Evolutionary conservation across 2,329 filamentous ascomycete genomes (phyloP), one percentile per base, ranked within the genome.

Genomic region (Tolypocladium amazonense): DNA sequence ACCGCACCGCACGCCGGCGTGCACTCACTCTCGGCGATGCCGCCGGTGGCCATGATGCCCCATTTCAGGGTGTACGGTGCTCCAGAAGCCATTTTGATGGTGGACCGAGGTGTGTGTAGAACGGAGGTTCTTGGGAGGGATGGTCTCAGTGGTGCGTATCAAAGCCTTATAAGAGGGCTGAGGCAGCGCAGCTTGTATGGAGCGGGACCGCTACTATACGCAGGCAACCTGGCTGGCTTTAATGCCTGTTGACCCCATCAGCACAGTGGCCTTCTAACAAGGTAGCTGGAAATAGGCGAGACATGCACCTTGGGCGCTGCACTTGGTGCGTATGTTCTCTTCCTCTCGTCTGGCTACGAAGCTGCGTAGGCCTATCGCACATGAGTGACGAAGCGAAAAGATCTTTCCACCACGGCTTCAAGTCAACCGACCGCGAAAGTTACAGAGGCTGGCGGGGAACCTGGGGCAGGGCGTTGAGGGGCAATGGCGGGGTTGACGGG

Each of bases 31-130:
- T 81, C 76, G 50, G 82, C 82, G 67, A 85, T 85, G 65, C 80
- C 75, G 58, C 82, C 82, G 1, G 82, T 85, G 70, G 82, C 82
- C 74, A 85, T 74, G 70, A 85, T 85, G 65, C 82, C 82, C 82
- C 82, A 85, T 73, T 75, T 79, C 59, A 83, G 61, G 53, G 76
- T 80, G 65, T 76, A 79, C 5, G 81, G 77, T 68, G 66, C 67
- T 61, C 58, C 66, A 60, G 63, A 65, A 8, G 78, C 69, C 76
- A 79, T 79, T 14, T 62, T 70, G 68, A 62, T 43, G 57, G 65
- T 59, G 30, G 5, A 4, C 7, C 23, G 11, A 5, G 30, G 11
- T 37, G 20, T 23, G 2, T 54, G 11, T 4, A 6, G 3, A 33
- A 37, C 30, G 11, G 20, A n/a, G 7, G 50, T n/a, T 15, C 20